Conservation (phyloP, 345 rosid species). For the Pelargonium nanum region DNA sequence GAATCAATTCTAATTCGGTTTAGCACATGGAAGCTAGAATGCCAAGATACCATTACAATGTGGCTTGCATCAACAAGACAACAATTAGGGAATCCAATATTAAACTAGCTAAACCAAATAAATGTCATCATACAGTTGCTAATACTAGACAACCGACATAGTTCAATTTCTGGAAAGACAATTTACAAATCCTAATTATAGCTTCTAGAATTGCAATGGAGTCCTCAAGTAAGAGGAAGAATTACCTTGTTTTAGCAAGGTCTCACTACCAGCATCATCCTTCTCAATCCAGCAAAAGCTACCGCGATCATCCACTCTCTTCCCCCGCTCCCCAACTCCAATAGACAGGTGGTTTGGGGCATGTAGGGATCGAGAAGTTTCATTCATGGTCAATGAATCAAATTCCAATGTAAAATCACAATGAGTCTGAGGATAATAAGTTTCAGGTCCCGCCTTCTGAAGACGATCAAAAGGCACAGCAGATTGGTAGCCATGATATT, state of each 20-base stretch:
- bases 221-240: neutral
- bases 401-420: neutral
- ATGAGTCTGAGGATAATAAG: neutral
- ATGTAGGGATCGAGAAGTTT: no score
- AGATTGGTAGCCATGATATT: neutral
- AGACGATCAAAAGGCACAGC: neutral
- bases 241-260: constrained; percentile 16
- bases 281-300: neutral
- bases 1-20: neutral
- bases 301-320: constrained; percentile 1
- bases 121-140: neutral
- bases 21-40: neutral
- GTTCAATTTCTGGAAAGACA: neutral
- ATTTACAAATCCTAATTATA: neutral
- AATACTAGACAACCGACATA: neutral
- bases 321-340: neutral
- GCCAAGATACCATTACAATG: neutral
- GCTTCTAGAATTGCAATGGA: neutral
- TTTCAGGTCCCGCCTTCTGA: neutral
- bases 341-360: no score
- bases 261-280: neutral
- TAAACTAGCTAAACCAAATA: neutral
- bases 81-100: neutral
- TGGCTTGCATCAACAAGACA: constrained; percentile 1
- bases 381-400: neutral